phyloP scores from a whole-genome alignment of 345 rosid species.

The Salix suchowensis region DNA sequence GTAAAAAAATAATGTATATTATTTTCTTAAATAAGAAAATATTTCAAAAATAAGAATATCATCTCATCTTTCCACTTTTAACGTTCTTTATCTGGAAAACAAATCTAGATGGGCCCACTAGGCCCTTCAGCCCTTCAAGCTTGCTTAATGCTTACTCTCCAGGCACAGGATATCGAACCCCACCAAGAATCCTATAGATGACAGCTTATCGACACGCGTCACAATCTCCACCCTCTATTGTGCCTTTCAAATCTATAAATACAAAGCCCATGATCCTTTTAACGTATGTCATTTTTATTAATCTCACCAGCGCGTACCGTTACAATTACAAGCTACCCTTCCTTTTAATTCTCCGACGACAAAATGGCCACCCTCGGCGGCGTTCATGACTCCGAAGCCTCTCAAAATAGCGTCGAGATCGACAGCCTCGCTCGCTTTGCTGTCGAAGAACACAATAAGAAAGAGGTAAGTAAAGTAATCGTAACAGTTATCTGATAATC shows the following conservation, averaged over 20 bases:
- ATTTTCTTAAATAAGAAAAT: too few relatives aligned
- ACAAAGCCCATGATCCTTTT: not conserved
- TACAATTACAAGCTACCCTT: too few relatives aligned
- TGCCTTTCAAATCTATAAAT: not conserved
- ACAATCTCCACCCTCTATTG: not conserved
- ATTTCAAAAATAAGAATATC: too few relatives aligned
- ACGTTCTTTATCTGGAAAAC: not conserved
- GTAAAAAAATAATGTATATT: too few relatives aligned
- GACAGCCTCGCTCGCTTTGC: constrained; percentile 82
- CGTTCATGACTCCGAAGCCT: constrained; percentile 41
- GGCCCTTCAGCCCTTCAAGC: too few relatives aligned
- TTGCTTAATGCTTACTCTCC: not conserved
- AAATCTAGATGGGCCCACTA: not conserved
- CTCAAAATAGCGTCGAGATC: constrained; percentile 59
- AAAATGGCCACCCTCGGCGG: constrained; percentile 71
- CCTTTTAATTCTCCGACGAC: constrained; percentile 16
- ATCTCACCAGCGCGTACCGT: not conserved
- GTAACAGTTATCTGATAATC: not conserved
- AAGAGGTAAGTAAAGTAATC: constrained; percentile 40
- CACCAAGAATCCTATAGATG: not conserved
- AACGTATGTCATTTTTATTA: not conserved
- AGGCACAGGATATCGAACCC: not conserved
- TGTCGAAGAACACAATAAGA: constrained; percentile 87
- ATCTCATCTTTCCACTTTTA: too few relatives aligned
- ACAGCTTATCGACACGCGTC: not conserved